Conservation (phyloP, 257 asterid genomes). For the Solanum megistacrolobum region DNA sequence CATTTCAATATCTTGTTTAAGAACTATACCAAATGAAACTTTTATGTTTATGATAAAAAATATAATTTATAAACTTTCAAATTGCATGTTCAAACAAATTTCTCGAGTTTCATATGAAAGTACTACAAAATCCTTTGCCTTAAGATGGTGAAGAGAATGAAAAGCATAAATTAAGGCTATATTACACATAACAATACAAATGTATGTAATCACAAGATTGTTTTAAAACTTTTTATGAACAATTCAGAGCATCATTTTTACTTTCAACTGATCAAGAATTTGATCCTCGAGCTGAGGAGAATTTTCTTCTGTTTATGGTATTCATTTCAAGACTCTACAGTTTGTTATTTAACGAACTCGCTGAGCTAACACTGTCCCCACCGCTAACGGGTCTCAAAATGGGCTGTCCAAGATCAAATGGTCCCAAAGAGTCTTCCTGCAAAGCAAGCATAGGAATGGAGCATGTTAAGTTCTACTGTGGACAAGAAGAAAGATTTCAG, state of each 20-base stretch:
- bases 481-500: not conserved
- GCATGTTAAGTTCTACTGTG: not conserved
- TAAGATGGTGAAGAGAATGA: not conserved
- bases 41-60: not conserved
- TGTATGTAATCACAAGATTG: not conserved
- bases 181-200: not conserved
- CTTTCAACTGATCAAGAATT: not conserved
- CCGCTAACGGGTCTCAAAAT: not conserved
- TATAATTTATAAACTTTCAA: not conserved
- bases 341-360: constrained; percentile 11
- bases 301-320: not conserved
- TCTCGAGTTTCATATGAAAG: not conserved
- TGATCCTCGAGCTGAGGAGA: not conserved
- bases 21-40: not conserved
- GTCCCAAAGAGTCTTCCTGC: constrained; percentile 30
- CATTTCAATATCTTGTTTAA: not conserved
- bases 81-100: not conserved
- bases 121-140: not conserved
- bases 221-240: not conserved
- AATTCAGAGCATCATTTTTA: not conserved
- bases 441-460: constrained; percentile 5
- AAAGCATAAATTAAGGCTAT: not conserved
- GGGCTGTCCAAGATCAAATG: constrained; percentile 17
- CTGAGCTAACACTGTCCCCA: constrained; percentile 15
- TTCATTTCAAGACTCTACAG: not conserved